Evolutionary conservation across 805 yeast species (phyloP).

Genomic region (Lipomyces oligophaga): DNA sequence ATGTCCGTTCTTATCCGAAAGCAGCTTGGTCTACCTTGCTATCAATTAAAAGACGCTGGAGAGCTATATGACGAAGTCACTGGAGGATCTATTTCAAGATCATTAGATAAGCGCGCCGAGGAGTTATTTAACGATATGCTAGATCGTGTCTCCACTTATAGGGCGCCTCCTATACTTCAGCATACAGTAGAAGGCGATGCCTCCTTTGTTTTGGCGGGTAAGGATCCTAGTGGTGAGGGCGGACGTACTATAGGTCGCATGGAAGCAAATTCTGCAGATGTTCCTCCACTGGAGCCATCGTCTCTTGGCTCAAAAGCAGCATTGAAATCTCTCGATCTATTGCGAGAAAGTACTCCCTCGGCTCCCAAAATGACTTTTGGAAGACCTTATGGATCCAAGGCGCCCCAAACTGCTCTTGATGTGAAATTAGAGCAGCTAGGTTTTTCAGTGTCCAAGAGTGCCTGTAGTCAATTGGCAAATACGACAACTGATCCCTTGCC

Average conservation of each 20-base stretch:
- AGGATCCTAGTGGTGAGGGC: constrained; percentile 38
- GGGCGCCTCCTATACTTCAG: constrained; percentile 34
- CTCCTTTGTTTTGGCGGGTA: constrained; percentile 38
- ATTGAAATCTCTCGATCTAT: background rate
- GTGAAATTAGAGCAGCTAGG: constrained; percentile 24
- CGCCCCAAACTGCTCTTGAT: constrained; percentile 10
- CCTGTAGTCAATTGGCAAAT: background rate
- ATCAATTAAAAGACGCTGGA: constrained; percentile 37
- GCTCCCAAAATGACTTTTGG: constrained; percentile 1
- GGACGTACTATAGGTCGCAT: constrained; percentile 41
- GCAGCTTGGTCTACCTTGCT: constrained; percentile 42
- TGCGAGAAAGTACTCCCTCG: background rate
- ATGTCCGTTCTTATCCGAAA: constrained; percentile 40
- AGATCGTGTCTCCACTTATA: constrained; percentile 38
- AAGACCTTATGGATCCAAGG: constrained; percentile 4
- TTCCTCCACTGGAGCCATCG: constrained; percentile 34
- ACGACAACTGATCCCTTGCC: constrained; percentile 38
- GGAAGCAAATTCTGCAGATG: constrained; percentile 37
- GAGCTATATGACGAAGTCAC: constrained; percentile 36
- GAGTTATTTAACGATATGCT: constrained; percentile 39
- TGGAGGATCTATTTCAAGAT: constrained; percentile 35
- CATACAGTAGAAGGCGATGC: constrained; percentile 39
- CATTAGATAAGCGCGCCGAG: constrained; percentile 36
- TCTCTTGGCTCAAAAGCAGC: background rate
- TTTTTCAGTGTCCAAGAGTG: constrained; percentile 11